Base-by-base conservation (phyloP, 2,329 filamentous ascomycete species). In the Torrubiella hemipterigena region DNA sequence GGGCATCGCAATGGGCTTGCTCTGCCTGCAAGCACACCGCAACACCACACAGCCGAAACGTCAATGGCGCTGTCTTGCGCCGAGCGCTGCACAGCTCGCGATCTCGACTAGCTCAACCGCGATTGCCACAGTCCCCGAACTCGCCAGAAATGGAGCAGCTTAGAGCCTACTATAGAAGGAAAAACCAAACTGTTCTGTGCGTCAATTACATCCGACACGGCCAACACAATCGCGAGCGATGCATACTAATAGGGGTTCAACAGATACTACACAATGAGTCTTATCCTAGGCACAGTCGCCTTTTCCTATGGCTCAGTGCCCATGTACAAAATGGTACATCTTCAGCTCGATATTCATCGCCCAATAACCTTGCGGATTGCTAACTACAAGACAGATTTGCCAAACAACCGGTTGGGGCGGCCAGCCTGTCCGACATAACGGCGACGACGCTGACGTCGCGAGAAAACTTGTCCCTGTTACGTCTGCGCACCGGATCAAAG, bases 361-460 rank as follows among this genome's bases (percentile, higher is more conserved):
- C n/a, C n/a, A n/a, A 15, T n/a, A n/a, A 17, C 18, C 14, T 15
- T 32, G n/a, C 25, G n/a, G 14, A 29, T 8, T 9, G 25, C 37
- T 46, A 17, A 41, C 29, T 10, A 12, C 17, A 20, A 5, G n/a
- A 29, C 42, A 83, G 76, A 86, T 89, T 49, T 89, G 82, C 59
- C 76, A 81, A 60, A 82, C 81, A 12, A 87, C 80, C 10, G 82
- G 89, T 47, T 96, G 85, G 85, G 85, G 85, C 46, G 89, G 89
- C 24, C 85, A 94, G 52, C 89, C 89, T 19, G 73, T 95, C 41
- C 84, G 86, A 51, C 79, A 84, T 59, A 52, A 50, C 32, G 64
- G 60, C 34, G 58, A 67, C 36, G 65, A 62, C 39, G 58, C 57
- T 34, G 81, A 93, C 53, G 73, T 82, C 17, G 73, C 87, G 21